These are phyloP conservation scores for Populus hybrid DNA, from an alignment of 441 rosid genomes.

Conservation along the genomic window DNA sequence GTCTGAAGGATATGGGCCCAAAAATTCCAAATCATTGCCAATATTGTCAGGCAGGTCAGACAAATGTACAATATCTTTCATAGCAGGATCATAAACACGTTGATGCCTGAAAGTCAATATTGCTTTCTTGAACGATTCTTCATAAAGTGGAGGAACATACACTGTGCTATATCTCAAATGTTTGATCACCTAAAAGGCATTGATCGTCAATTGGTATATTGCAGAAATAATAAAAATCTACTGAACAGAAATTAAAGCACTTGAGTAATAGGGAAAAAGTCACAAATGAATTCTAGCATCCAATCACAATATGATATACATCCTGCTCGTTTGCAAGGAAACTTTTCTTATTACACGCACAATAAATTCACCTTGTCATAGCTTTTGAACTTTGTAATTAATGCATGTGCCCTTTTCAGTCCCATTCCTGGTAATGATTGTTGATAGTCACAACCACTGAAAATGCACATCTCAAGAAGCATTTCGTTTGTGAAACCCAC, in stretches of 20 bases:
- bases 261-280: background rate
- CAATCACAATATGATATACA: background rate
- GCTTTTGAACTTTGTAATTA: conserved; percentile 69
- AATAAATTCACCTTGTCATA: conserved; percentile 61
- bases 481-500: conserved; percentile 73
- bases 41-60: conserved; percentile 40
- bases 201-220: conserved; percentile 12
- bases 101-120: conserved; percentile 88
- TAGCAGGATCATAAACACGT: conserved; percentile 73
- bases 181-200: conserved; percentile 63
- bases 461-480: conserved; percentile 97
- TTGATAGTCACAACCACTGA: conserved; percentile 97
- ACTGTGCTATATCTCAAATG: conserved; percentile 77
- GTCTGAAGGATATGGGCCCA: conserved; percentile 96
- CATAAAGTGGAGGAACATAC: conserved; percentile 80
- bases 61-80: conserved; percentile 60
- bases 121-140: conserved; percentile 86
- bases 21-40: conserved; percentile 58
- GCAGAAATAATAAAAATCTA: conserved; percentile 12
- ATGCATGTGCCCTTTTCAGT: conserved; percentile 87
- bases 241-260: background rate
- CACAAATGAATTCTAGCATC: background rate
- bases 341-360: background rate
- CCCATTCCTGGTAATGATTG: conserved; percentile 97
- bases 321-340: background rate